Evolutionary conservation across 257 asterid genomes (phyloP).

Genomic region (Solanum medicagineum): DNA sequence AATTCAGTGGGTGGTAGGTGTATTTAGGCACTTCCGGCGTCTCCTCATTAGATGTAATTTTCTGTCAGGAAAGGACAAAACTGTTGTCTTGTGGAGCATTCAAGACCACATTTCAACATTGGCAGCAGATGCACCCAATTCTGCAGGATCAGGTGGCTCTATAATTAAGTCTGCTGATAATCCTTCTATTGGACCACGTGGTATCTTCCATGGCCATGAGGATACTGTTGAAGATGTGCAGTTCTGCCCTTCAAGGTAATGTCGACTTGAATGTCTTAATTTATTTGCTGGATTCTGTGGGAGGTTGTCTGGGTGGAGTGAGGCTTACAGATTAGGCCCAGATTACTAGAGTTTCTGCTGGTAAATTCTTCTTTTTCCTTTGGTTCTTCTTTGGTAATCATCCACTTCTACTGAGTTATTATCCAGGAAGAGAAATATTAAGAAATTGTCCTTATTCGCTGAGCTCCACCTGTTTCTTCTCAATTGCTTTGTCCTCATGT

Average conservation of each 20-base stretch:
- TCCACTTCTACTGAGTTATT: neutral
- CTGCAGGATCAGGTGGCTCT: slow-evolving; percentile 49
- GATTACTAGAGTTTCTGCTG: neutral
- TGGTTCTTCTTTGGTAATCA: neutral
- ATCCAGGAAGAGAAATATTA: neutral
- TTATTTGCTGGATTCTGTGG: neutral
- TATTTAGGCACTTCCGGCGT: neutral
- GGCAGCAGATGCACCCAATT: slow-evolving; percentile 46
- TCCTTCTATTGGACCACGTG: slow-evolving; percentile 88
- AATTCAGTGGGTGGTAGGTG: neutral
- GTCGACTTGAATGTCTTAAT: neutral
- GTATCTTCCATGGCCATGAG: slow-evolving; percentile 72
- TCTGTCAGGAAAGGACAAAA: slow-evolving; percentile 78
- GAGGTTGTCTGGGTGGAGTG: neutral
- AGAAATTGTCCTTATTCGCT: neutral
- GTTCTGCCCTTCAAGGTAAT: slow-evolving; percentile 93
- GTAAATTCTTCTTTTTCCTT: neutral
- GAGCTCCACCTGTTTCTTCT: neutral
- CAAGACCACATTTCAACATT: slow-evolving; percentile 86
- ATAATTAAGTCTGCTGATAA: slow-evolving; percentile 59
- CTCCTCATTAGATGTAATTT: neutral
- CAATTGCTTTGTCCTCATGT: neutral
- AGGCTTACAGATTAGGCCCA: neutral
- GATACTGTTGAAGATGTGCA: slow-evolving; percentile 98
- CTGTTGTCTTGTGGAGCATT: slow-evolving; percentile 94